Evolutionary conservation across 192 early-diverging fungal species (phyloP).

Genomic region (Lobosporangium transversale): DNA sequence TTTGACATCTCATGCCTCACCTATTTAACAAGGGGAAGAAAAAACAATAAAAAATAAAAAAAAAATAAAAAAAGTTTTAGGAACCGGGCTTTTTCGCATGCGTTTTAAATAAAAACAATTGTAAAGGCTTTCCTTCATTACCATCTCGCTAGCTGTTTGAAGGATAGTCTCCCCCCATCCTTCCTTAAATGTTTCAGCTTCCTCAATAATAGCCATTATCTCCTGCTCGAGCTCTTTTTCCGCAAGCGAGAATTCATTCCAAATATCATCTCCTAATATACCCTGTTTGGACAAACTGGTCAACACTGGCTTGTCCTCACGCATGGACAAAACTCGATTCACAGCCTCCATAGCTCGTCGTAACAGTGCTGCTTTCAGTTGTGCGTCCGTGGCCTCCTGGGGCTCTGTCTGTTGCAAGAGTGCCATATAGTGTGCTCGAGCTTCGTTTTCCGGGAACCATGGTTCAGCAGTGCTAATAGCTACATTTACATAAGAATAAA

Average conservation of each 20-base stretch:
- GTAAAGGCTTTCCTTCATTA: no score
- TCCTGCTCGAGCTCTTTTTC: constrained; percentile 85
- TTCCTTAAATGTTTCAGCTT: constrained; percentile 80
- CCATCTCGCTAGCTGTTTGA: constrained; percentile 80
- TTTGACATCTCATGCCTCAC: constrained; percentile 61
- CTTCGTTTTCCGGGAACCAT: constrained; percentile 73
- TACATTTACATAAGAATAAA: neutral
- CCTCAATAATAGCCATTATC: constrained; percentile 80
- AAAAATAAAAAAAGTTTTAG: neutral
- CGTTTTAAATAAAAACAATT: no score
- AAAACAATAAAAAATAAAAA: neutral
- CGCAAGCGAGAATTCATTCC: constrained; percentile 76
- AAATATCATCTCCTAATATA: constrained; percentile 83
- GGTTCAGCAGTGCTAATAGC: constrained; percentile 62
- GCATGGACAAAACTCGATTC: constrained; percentile 73
- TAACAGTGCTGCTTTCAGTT: constrained; percentile 79
- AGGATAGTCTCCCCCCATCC: constrained; percentile 91
- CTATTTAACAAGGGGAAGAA: neutral
- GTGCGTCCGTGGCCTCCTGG: constrained; percentile 64
- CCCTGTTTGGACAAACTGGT: constrained; percentile 79
- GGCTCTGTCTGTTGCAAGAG: constrained; percentile 67
- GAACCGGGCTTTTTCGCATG: neutral
- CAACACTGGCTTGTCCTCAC: constrained; percentile 84
- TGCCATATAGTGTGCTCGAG: constrained; percentile 72
- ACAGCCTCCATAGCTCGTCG: constrained; percentile 85